Evolutionary conservation across 2,329 filamentous ascomycete species (phyloP), one percentile per base, ranked within the genome.

Genomic region (Fusarium graminum): DNA sequence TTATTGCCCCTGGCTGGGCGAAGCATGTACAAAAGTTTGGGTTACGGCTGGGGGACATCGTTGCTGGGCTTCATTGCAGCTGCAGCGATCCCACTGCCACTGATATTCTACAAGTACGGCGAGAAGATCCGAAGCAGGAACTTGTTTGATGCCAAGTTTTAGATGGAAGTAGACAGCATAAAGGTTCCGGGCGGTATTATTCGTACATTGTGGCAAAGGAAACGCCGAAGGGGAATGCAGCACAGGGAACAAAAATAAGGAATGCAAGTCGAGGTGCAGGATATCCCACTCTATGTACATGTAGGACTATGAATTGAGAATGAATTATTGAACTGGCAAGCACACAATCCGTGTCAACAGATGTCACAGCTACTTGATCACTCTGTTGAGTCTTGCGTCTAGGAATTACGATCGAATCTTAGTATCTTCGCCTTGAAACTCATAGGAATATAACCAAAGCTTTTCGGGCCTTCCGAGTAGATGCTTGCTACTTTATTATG

Each of bases 1-100:
- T 76, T 86, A 0, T 81, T 89, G n/a, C 87, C 88, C 2, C 75
- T 90, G 7, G 87, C 86, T 14, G 87, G 86, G 0, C 77, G 79
- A 5, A 76, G 78, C n/a, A 69, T 77, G 68, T 77, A 75, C 45
- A 67, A 74, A 13, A 70, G 71, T 17, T 68, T 82, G 13, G 79
- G 65, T 77, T 87, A 67, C 70, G 88, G 73, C 68, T 89, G 70
- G 82, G 83, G 59, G 2, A 81, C 80, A 14, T 80, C 77, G 25
- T 56, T 81, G 34, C 73, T 82, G 47, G 81, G 72, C 9, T 86
- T 88, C 57, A 79, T 88, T 36, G 82, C 80, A 1, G 60, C 85
- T 7, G 81, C 74, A 1, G 61, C 80, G 45, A 67, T 79, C 7
- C 80, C 79, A 7, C 73, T 81, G 9, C 78, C 79, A 0, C 45